A percentile compares a stretch with the other conserved stretches of the same genome.
Evolutionary conservation across 805 yeast species (phyloP).

Genomic region (Candida broadrunensis): DNA sequence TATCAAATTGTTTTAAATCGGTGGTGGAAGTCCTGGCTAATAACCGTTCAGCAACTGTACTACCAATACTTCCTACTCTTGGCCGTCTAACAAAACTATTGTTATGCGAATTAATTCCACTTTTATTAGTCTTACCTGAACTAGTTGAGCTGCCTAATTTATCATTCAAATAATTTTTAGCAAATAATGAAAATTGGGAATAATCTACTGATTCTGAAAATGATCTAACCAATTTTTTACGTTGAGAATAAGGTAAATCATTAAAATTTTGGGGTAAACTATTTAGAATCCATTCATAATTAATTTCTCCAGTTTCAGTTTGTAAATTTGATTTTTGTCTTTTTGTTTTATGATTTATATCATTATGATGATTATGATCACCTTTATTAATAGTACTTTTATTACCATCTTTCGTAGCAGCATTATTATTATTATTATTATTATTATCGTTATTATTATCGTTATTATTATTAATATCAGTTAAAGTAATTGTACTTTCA

Average conservation of each 20-base stretch:
- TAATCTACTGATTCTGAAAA: conserved; percentile 40
- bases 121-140: conserved; percentile 17
- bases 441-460: conserved; percentile 1
- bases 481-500: background rate
- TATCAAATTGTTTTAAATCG: conserved; percentile 25
- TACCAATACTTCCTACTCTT: conserved; percentile 27
- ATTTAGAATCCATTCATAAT: conserved; percentile 39
- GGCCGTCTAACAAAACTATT: conserved; percentile 30
- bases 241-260: conserved; percentile 58
- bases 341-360: conserved; percentile 15
- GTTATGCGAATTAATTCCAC: conserved; percentile 15
- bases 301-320: conserved; percentile 23
- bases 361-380: background rate
- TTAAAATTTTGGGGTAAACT: conserved; percentile 52
- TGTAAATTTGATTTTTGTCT: conserved; percentile 19
- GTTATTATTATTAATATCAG: conserved; percentile 3
- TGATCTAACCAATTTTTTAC: conserved; percentile 44
- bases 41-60: conserved; percentile 40
- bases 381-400: background rate
- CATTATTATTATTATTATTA: background rate
- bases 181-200: conserved; percentile 40
- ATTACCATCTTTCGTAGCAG: background rate
- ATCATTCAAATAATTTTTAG: conserved; percentile 31
- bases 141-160: conserved; percentile 13
- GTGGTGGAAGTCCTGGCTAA: conserved; percentile 36